Evolutionary conservation across 768 basidiomycete species (phyloP).

Genomic region (Termitomyces sp.): DNA sequence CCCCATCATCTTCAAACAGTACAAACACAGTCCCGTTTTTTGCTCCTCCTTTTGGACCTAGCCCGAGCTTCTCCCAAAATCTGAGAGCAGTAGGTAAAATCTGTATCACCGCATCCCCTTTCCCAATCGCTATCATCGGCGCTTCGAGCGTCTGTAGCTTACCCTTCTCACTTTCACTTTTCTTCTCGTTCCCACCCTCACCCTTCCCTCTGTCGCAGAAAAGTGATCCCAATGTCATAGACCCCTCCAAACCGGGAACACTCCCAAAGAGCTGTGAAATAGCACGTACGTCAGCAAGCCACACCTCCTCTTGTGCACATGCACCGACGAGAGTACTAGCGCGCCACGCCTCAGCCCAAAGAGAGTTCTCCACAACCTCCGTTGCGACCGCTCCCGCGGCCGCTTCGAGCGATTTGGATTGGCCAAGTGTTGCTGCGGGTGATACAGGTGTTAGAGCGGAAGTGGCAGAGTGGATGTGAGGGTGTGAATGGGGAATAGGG

Average conservation of each 20-base stretch:
- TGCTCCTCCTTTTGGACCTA: slow-evolving; percentile 62
- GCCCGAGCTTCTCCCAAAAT: slow-evolving; percentile 84
- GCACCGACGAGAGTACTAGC: slow-evolving; percentile 24
- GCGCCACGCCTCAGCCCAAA: slow-evolving; percentile 67
- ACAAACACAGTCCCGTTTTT: slow-evolving; percentile 70
- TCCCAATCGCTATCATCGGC: slow-evolving; percentile 62
- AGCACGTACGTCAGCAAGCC: slow-evolving; percentile 52
- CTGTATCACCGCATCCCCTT: slow-evolving; percentile 66
- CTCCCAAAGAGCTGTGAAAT: slow-evolving; percentile 38
- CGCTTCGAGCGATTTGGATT: slow-evolving; percentile 62
- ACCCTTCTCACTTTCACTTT: background rate
- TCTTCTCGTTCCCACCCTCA: background rate
- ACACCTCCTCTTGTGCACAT: slow-evolving; percentile 21
- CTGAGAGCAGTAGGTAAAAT: slow-evolving; percentile 64
- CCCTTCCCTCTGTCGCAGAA: background rate
- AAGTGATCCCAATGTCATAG: slow-evolving; percentile 41
- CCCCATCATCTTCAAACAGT: slow-evolving; percentile 58
- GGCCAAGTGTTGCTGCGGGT: slow-evolving; percentile 67
- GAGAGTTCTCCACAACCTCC: slow-evolving; percentile 70
- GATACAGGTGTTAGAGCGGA: slow-evolving; percentile 80
- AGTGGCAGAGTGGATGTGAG: background rate
- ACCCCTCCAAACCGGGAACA: slow-evolving; percentile 32
- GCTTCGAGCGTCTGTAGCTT: slow-evolving; percentile 18
- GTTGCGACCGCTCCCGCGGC: slow-evolving; percentile 56
- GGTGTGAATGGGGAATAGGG: background rate